These are phyloP conservation scores for Colletotrichum sp. DNA, from an alignment of 2,329 filamentous ascomycete genomes.

Conservation along the genomic window DNA sequence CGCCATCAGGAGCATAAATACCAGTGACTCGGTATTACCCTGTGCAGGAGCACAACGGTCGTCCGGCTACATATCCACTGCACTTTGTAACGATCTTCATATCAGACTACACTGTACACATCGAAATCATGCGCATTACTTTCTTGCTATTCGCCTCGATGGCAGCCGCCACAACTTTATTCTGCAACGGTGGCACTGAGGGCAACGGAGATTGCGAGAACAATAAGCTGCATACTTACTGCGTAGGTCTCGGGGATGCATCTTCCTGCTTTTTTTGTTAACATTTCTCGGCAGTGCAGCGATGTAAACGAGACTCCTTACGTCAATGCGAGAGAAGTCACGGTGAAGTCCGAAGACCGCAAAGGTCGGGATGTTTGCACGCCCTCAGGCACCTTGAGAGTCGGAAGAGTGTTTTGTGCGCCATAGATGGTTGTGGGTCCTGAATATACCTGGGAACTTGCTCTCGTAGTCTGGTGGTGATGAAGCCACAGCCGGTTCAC, in stretches of 20 bases:
- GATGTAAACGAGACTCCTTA: background rate
- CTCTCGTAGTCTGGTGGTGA: too few relatives aligned
- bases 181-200: background rate
- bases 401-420: background rate
- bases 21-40: background rate
- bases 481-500: background rate
- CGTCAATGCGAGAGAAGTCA: background rate
- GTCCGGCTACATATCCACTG: background rate
- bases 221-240: background rate
- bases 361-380: background rate
- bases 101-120: background rate
- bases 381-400: background rate
- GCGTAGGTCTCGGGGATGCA: background rate
- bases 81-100: background rate
- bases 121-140: background rate
- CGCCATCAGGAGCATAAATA: background rate
- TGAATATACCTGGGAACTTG: background rate
- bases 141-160: background rate
- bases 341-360: background rate
- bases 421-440: background rate
- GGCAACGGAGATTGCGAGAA: background rate
- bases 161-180: background rate
- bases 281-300: background rate
- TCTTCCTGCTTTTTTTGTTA: background rate
- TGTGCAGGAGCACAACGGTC: background rate